Evolutionary conservation across 2,329 filamentous ascomycete species (phyloP).

Genomic region (Stagonosporopsis vannaccii): DNA sequence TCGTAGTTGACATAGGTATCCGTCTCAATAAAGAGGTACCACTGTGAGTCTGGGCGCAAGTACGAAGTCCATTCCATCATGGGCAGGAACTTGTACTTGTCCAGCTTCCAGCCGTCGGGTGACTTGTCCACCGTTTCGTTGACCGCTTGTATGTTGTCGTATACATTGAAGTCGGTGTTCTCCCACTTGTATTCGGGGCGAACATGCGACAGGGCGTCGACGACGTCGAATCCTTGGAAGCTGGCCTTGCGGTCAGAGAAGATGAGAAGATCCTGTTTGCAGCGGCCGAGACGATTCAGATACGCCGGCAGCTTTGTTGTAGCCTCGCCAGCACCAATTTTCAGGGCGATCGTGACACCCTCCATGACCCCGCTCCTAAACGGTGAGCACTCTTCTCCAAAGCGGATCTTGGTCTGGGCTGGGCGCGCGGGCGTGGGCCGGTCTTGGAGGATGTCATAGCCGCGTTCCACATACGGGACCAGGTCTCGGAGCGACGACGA

Average conservation of each 20-base stretch:
- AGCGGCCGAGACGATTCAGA: constrained; percentile 62
- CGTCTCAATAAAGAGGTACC: constrained; percentile 49
- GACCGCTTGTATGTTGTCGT: constrained; percentile 54
- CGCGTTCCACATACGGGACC: constrained; percentile 37
- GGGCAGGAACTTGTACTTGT: constrained; percentile 67
- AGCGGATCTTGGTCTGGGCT: constrained; percentile 30
- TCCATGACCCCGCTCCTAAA: constrained; percentile 43
- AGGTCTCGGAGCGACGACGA: constrained; percentile 32
- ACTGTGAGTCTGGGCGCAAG: constrained; percentile 41
- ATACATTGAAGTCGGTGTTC: constrained; percentile 61
- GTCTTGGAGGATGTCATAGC: constrained; percentile 42
- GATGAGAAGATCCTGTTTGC: constrained; percentile 63
- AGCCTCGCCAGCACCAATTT: constrained; percentile 65
- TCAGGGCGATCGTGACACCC: constrained; percentile 63
- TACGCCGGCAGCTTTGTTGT: constrained; percentile 64
- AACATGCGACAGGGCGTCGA: constrained; percentile 56
- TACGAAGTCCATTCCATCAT: constrained; percentile 60
- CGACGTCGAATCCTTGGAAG: constrained; percentile 59
- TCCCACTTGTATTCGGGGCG: constrained; percentile 48
- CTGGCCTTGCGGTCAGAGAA: constrained; percentile 66
- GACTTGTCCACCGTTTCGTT: constrained; percentile 52
- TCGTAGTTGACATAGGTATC: constrained; percentile 50
- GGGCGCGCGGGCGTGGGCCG: constrained; percentile 32
- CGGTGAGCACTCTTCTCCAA: constrained; percentile 44
- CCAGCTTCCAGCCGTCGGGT: constrained; percentile 61